Conservation (phyloP, 306 rosid genomes). For the Pyrus pyrifolia region DNA sequence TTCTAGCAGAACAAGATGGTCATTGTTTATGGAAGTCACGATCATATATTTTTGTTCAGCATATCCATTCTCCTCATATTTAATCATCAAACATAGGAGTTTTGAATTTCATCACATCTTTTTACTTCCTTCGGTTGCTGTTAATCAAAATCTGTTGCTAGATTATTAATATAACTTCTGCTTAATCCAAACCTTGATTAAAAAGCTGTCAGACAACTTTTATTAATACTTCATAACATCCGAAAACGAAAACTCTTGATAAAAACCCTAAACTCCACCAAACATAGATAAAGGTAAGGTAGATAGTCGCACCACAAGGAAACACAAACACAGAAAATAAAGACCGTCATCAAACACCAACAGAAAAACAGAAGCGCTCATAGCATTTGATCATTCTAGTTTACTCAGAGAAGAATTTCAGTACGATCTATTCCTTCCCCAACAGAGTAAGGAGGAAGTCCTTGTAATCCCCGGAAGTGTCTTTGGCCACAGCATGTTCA, state of each 20-base stretch:
- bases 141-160: neutral
- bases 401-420: neutral
- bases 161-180: neutral
- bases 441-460: conserved; percentile 59
- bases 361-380: neutral
- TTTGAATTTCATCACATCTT: neutral
- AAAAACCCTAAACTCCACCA: neutral
- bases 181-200: neutral
- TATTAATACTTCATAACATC: neutral
- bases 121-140: neutral
- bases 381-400: neutral
- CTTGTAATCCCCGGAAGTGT: conserved; percentile 64
- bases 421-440: conserved; percentile 36
- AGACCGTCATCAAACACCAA: neutral
- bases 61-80: neutral
- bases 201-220: neutral
- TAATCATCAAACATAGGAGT: too few relatives aligned
- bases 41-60: neutral
- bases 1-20: neutral
- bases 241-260: neutral
- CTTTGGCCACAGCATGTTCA: conserved; percentile 63
- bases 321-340: neutral
- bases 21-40: neutral
- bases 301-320: neutral
- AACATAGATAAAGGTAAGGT: neutral